Percentiles rank a stretch among this genome's conserved stretches.
These are phyloP conservation scores for Trametes meyenii DNA, from an alignment of 768 basidiomycete species.

Conservation along the genomic window DNA sequence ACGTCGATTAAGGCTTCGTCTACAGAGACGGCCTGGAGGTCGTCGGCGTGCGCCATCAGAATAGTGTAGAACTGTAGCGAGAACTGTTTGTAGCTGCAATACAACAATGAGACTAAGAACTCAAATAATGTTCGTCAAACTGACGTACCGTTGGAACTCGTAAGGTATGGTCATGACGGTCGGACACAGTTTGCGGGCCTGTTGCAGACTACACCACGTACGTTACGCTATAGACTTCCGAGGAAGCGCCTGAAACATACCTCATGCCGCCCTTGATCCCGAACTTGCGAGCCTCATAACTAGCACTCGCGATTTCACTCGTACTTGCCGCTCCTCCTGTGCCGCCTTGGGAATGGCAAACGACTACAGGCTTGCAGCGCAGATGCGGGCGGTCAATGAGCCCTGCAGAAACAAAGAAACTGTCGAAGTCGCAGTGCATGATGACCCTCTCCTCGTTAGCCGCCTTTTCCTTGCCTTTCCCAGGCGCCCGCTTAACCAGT, in stretches of 20 bases:
- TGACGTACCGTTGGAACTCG: conserved; percentile 80
- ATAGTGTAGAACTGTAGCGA: conserved; percentile 93
- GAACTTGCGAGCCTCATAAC: conserved; percentile 88
- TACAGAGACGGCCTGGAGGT: conserved; percentile 92
- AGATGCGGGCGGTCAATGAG: conserved; percentile 78
- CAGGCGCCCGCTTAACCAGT: conserved; percentile 51
- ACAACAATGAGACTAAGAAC: conserved; percentile 1
- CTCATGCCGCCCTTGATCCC: conserved; percentile 97
- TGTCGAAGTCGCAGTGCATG: conserved; percentile 96
- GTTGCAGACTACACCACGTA: conserved; percentile 31
- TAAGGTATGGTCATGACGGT: conserved; percentile 80
- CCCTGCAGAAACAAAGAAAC: conserved; percentile 95
- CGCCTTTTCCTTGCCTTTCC: conserved; percentile 55
- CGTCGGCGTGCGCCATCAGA: conserved; percentile 86
- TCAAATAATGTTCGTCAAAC: not conserved
- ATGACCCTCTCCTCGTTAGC: conserved; percentile 60
- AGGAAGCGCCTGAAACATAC: conserved; percentile 42
- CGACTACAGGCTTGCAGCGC: conserved; percentile 87
- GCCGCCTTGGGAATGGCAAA: conserved; percentile 88
- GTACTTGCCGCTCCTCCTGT: conserved; percentile 79
- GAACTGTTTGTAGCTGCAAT: conserved; percentile 75
- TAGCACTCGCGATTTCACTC: conserved; percentile 92
- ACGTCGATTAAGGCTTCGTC: conserved; percentile 96
- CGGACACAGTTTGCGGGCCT: conserved; percentile 78
- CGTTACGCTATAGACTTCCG: not conserved